A percentile compares a stretch with the other conserved stretches of the same genome.
Conservation (phyloP, 257 asterid species). For the Salvia hispanica region DNA sequence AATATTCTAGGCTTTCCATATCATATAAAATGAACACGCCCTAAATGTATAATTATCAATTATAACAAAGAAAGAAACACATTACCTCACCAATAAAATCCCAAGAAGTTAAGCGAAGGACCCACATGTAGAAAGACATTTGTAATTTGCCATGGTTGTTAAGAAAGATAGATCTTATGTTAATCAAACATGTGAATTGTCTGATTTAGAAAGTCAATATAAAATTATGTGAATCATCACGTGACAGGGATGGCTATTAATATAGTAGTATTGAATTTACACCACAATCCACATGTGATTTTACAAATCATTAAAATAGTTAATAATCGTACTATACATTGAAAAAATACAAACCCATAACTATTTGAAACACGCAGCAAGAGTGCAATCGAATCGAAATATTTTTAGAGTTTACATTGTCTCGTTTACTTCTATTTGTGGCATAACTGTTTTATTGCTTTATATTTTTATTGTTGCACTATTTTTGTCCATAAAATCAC, state of each 20-base stretch:
- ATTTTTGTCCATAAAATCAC: no score
- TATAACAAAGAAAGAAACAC: no score
- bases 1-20: no score
- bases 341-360: not conserved
- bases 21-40: no score
- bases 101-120: no score
- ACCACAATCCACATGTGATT: not conserved
- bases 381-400: not conserved
- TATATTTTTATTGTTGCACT: no score
- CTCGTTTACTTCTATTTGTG: no score
- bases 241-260: not conserved
- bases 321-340: not conserved
- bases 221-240: not conserved
- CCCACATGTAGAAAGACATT: no score
- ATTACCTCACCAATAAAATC: no score
- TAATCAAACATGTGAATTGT: constrained; percentile 20
- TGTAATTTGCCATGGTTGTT: constrained; percentile 4
- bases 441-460: no score
- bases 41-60: no score
- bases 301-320: not conserved
- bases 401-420: not conserved
- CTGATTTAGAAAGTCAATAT: constrained; percentile 3
- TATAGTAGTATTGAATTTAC: not conserved
- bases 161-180: not conserved
- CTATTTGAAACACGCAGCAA: not conserved